Percentiles rank a stretch among this genome's conserved stretches.
Evolutionary conservation across 768 basidiomycete species (phyloP).

Genomic region (Boletus pseudo-olivaceus): DNA sequence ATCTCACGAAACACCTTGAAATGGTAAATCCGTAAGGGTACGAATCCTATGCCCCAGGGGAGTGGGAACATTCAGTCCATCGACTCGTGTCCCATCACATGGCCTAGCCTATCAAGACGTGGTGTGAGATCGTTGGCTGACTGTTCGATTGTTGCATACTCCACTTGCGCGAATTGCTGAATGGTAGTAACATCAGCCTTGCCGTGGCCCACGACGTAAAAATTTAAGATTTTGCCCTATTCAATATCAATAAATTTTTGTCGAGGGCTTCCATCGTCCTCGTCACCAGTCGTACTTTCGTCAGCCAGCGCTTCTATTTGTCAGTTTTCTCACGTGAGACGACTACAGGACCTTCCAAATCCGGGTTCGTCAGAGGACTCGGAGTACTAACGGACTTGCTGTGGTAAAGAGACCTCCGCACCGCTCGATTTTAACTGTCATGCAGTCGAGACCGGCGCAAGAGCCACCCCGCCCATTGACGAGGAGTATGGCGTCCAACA

Average conservation of each 20-base stretch:
- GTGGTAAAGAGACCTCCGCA: neutral
- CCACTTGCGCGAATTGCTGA: neutral
- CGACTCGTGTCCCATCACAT: neutral
- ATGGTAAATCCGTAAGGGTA: conserved; percentile 2
- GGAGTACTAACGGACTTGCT: neutral
- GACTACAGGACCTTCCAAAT: conserved; percentile 34
- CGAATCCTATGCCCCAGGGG: too few relatives aligned
- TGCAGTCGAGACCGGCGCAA: conserved; percentile 15
- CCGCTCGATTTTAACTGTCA: conserved; percentile 6
- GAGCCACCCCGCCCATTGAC: conserved; percentile 15
- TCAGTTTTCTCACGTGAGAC: conserved; percentile 18
- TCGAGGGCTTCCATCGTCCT: neutral
- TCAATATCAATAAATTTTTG: neutral
- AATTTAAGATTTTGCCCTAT: neutral
- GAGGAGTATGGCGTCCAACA: conserved; percentile 21
- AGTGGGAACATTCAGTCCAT: neutral
- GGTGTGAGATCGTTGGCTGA: neutral
- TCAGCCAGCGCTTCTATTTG: neutral
- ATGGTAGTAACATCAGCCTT: neutral
- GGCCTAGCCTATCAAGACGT: neutral
- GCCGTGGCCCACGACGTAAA: neutral
- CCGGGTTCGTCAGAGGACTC: conserved; percentile 12
- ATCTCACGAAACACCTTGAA: conserved; percentile 9
- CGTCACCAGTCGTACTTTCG: neutral
- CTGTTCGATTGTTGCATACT: neutral